Evolutionary conservation across 148 eudicot species (phyloP).

Genomic region (Rheum nobile): DNA sequence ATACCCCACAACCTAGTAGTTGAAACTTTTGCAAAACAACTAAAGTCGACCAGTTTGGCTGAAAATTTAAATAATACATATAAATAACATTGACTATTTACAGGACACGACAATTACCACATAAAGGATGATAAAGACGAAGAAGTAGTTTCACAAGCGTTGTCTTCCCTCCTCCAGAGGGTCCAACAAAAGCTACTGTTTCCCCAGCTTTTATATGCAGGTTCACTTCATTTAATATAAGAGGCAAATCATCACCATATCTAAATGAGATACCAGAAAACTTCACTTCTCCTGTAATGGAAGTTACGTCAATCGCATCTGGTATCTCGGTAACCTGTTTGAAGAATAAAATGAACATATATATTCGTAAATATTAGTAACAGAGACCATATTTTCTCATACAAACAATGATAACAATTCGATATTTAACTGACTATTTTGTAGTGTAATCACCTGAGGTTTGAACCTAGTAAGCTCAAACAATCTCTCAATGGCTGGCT

Average conservation of each 20-base stretch:
- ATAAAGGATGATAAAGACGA: conserved; percentile 87
- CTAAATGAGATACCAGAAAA: conserved; percentile 52
- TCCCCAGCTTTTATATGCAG: conserved; percentile 83
- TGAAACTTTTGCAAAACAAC: background rate
- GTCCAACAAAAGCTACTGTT: conserved; percentile 91
- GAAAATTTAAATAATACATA: background rate
- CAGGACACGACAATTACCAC: conserved; percentile 31
- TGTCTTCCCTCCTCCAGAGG: conserved; percentile 97
- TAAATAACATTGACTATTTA: background rate
- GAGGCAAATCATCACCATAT: conserved; percentile 53
- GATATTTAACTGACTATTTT: background rate
- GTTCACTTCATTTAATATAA: conserved; percentile 52
- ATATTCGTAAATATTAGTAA: background rate
- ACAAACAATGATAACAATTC: background rate
- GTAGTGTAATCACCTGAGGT: conserved; percentile 32
- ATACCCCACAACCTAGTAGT: background rate
- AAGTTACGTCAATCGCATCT: conserved; percentile 54
- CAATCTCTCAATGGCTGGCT: conserved; percentile 88
- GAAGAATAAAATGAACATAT: conserved; percentile 1
- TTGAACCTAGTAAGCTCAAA: conserved; percentile 61
- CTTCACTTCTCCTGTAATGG: conserved; percentile 58
- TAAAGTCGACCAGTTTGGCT: background rate
- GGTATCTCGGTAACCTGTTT: conserved; percentile 53
- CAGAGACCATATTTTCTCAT: background rate
- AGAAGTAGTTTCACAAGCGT: conserved; percentile 84